phyloP scores from a whole-genome alignment of 345 rosid genomes.

The Citrus medica region DNA sequence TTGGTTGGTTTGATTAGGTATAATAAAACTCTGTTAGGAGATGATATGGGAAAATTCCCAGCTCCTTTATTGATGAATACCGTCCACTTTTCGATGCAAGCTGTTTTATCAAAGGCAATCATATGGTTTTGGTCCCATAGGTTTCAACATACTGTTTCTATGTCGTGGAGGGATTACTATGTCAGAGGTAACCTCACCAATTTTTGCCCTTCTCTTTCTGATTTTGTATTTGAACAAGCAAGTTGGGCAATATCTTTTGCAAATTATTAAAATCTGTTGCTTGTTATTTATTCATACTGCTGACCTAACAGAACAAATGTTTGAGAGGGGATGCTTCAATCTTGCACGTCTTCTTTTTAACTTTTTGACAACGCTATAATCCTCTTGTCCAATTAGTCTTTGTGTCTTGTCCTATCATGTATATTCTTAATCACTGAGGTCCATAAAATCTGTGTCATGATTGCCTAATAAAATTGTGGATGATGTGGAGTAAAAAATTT shows the following conservation, averaged over 20 bases:
- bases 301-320: neutral
- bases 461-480: neutral
- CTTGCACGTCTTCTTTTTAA: neutral
- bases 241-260: neutral
- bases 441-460: neutral
- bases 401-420: neutral
- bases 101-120: slow-evolving; percentile 70
- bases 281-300: neutral
- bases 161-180: slow-evolving; percentile 88
- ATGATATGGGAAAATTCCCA: slow-evolving; percentile 91
- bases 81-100: slow-evolving; percentile 90
- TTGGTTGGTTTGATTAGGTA: slow-evolving; percentile 47
- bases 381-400: neutral
- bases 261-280: neutral
- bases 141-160: slow-evolving; percentile 54
- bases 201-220: neutral
- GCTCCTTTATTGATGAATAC: slow-evolving; percentile 98
- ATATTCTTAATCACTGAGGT: neutral
- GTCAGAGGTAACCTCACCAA: slow-evolving; percentile 54
- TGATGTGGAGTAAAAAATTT: neutral
- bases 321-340: neutral
- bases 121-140: slow-evolving; percentile 85
- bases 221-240: slow-evolving; percentile 1
- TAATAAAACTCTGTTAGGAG: slow-evolving; percentile 93
- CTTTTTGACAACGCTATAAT: neutral